Conservation (phyloP, 2,329 filamentous ascomycete genomes). For the Penicillium verrucosum region DNA sequence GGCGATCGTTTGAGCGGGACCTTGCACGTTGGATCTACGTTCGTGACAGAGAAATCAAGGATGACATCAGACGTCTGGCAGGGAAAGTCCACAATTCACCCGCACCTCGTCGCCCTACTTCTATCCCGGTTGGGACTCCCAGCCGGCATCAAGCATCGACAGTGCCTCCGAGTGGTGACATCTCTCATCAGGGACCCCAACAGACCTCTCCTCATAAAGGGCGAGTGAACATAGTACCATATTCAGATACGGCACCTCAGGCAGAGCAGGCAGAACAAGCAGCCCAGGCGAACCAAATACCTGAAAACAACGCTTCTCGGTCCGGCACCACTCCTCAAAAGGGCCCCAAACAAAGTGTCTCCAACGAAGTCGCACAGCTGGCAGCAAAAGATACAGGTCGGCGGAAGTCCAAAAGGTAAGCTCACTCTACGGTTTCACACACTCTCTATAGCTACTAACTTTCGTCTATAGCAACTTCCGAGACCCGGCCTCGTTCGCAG, state of each 20-base stretch:
- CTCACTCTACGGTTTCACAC: neutral
- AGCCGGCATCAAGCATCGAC: neutral
- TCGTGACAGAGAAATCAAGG: conserved; percentile 46
- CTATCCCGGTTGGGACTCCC: neutral
- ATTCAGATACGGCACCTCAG: neutral
- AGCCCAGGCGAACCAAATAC: too few species aligned
- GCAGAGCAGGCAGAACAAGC: neutral
- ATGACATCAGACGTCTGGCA: conserved; percentile 31
- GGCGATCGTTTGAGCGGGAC: conserved; percentile 47
- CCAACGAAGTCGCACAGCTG: neutral
- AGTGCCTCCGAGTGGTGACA: neutral
- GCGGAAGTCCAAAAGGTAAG: conserved; percentile 5
- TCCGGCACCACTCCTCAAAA: neutral
- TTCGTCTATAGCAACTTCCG: neutral
- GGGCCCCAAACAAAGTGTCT: neutral
- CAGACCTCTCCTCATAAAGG: neutral
- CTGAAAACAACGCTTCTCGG: neutral
- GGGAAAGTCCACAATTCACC: neutral
- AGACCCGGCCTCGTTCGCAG: neutral
- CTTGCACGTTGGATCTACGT: conserved; percentile 47
- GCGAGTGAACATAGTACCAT: neutral
- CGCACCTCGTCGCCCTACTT: neutral
- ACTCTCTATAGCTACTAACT: neutral
- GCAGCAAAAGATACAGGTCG: neutral
- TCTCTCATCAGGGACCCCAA: neutral